These are phyloP conservation scores for Physcomitrellopsis africana DNA, from an alignment of 225 moss, liverwort and hornwort genomes.

Conservation along the genomic window DNA sequence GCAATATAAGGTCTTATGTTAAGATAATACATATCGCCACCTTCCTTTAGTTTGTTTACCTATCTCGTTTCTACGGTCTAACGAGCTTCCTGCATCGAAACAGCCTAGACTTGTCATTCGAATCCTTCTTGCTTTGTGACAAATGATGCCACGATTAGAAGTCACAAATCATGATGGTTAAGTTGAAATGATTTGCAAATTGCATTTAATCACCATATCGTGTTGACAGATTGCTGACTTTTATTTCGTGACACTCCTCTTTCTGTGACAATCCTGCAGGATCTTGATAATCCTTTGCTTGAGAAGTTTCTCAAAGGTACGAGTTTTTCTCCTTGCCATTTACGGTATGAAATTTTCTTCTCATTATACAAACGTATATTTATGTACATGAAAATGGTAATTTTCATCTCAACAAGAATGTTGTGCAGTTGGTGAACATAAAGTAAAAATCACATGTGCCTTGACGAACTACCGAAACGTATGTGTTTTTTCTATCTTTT, in stretches of 20 bases:
- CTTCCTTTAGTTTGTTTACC: background rate
- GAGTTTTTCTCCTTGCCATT: background rate
- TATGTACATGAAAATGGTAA: background rate
- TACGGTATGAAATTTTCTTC: background rate
- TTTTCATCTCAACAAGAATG: background rate
- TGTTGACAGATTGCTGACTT: background rate
- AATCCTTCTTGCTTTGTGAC: background rate
- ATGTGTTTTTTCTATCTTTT: background rate
- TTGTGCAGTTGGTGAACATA: background rate
- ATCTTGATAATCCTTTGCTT: constrained; percentile 58
- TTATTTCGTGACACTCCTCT: background rate
- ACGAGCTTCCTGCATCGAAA: background rate
- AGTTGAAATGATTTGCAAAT: background rate
- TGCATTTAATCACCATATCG: background rate
- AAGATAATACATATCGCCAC: background rate
- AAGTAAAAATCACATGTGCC: background rate
- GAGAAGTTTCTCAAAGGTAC: constrained; percentile 56
- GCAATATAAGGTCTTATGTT: background rate
- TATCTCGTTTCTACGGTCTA: background rate
- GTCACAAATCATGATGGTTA: background rate
- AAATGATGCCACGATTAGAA: background rate
- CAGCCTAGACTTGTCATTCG: background rate
- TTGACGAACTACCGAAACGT: background rate
- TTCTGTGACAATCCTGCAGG: constrained; percentile 42
- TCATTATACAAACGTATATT: background rate